These are phyloP conservation scores for Yamadazyma dushanensis DNA, from an alignment of 1,139 yeast genomes.

Conservation along the genomic window DNA sequence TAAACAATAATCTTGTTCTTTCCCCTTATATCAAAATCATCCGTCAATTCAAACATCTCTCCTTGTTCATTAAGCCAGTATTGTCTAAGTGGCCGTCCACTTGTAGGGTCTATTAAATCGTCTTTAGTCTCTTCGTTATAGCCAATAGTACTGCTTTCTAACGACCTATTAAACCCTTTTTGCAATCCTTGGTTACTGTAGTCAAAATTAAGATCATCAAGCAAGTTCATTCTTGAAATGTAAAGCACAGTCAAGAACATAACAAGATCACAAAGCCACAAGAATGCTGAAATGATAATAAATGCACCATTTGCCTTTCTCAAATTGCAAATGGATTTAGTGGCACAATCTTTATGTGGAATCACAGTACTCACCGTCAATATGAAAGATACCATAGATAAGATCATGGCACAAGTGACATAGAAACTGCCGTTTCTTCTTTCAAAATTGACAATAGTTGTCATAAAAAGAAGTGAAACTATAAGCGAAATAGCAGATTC, in stretches of 20 bases:
- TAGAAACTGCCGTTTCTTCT: constrained; percentile 45
- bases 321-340: constrained; percentile 27
- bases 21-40: constrained; percentile 25
- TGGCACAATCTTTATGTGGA: constrained; percentile 23
- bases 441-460: constrained; percentile 39
- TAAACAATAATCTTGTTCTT: constrained; percentile 38
- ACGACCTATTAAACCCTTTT: constrained; percentile 15
- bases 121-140: constrained; percentile 8
- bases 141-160: constrained; percentile 11
- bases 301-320: constrained; percentile 41
- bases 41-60: constrained; percentile 35
- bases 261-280: constrained; percentile 41
- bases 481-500: constrained; percentile 35
- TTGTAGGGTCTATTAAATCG: constrained; percentile 16
- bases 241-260: constrained; percentile 44
- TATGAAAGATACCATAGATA: constrained; percentile 35
- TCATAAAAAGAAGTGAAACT: constrained; percentile 36
- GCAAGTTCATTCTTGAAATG: constrained; percentile 39
- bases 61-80: constrained; percentile 35
- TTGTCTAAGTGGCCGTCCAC: constrained; percentile 25
- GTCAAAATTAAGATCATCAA: constrained; percentile 39
- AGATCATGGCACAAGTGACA: constrained; percentile 34
- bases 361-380: constrained; percentile 29
- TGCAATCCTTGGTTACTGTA: constrained; percentile 25
- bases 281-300: constrained; percentile 38